phyloP scores from a whole-genome alignment of 2,329 filamentous ascomycete species.

The Bipolaris victoriae region DNA sequence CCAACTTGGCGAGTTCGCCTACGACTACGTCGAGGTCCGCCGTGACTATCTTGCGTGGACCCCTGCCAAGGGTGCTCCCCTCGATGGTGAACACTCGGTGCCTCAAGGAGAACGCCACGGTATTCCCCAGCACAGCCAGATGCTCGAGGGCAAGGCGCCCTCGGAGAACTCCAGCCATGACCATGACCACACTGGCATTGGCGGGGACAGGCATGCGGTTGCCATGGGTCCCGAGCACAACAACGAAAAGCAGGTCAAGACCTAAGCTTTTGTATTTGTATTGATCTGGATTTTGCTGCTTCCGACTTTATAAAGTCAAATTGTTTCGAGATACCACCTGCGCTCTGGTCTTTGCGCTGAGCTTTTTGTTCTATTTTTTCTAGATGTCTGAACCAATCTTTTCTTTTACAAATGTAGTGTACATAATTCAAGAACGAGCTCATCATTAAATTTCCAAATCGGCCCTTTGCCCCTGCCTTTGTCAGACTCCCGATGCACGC shows the following conservation, averaged over 20 bases:
- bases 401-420: constrained; percentile 18
- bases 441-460: constrained; percentile 5
- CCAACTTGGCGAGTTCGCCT: constrained; percentile 87
- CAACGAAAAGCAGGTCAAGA: constrained; percentile 40
- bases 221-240: constrained; percentile 54
- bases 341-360: constrained; percentile 30
- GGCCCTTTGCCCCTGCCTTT: neutral
- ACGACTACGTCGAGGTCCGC: constrained; percentile 88
- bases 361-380: constrained; percentile 15
- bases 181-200: constrained; percentile 58
- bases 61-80: constrained; percentile 71
- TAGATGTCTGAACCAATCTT: constrained; percentile 13
- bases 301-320: constrained; percentile 22
- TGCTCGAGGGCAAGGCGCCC: constrained; percentile 64
- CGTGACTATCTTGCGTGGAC: constrained; percentile 90
- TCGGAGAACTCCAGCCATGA: constrained; percentile 52
- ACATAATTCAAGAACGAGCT: constrained; percentile 19
- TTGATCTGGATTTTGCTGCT: constrained; percentile 17
- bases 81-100: constrained; percentile 63
- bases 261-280: constrained; percentile 16
- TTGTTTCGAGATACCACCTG: constrained; percentile 44
- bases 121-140: constrained; percentile 71
- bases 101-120: constrained; percentile 73
- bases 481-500: too few relatives aligned
- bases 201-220: constrained; percentile 60